Base-by-base conservation (phyloP, 2,329 filamentous ascomycete genomes). In the Colletotrichum kahawae region DNA sequence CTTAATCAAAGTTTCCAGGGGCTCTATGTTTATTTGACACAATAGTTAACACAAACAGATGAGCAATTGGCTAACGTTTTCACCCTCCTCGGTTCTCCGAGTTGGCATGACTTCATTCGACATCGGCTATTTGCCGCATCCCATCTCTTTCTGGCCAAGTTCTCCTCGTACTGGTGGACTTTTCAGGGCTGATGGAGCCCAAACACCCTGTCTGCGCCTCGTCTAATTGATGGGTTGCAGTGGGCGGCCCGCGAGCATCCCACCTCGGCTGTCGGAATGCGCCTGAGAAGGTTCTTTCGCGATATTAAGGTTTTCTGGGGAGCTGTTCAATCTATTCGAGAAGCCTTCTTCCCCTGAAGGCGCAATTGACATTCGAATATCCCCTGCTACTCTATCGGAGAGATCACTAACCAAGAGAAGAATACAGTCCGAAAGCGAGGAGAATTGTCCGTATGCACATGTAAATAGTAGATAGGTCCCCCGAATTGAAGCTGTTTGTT, bases 311-410 rank as follows among this genome's bases (percentile, higher is more conserved):
- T 65, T 70, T 73, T 36, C 21, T 51, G 27, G 48, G 34, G 34
- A 74, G 27, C 33, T 31, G 10, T 59, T 29, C 66, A 65, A 74
- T 74, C n/a, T 65, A 70, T 74, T 65, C 67, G 67, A 74, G 59
- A 59, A 59, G 14, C 24, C 16, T 31, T 51, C 43, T 12, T 21
- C 48, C 21, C 51, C 59, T 51, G 18, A 56, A 27, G 33, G 51
- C 54, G 59, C 48, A 24, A 31, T 51, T 56, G 59, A 51, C 5
- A 24, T 48, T 4, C 33, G 36, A 10, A 9, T 12, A 4, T 38
- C 34, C 59, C 48, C 13, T 64, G 48, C 14, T 33, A 27, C 54
- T 21, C 12, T 27, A 48, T 59, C 21, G n/a, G 36, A 60, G 16
- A 14, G 43, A 21, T 57, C 33, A n/a, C 38, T 29, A 34, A 14